Evolutionary conservation across 768 basidiomycete species (phyloP), one percentile per base, ranked within the genome.

Genomic region (Coprinopsis sp.): DNA sequence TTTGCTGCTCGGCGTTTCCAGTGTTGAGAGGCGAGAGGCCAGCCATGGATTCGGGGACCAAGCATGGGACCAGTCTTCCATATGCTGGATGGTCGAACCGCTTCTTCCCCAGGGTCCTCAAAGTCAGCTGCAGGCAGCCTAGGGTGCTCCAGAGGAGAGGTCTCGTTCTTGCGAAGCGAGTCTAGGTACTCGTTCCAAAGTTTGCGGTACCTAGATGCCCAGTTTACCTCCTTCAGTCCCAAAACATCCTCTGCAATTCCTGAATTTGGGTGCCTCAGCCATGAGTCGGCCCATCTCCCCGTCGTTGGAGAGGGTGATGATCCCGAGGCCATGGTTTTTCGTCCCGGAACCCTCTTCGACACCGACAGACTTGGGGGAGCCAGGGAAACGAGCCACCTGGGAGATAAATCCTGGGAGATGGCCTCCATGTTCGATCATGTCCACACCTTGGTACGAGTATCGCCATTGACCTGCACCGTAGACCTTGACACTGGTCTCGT

Each of bases 341-440:
- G n/a, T 31, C 10, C 30, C 30, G 10, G 30, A n/a, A 31, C 30
- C 30, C 10, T 31, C 30, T 10, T n/a, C 10, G 10, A 31, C 10
- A 31, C 19, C 68, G n/a, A n/a, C n/a, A n/a, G n/a, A n/a, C n/a
- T n/a, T n/a, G n/a, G n/a, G n/a, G n/a, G n/a, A 65, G 31, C 66
- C 51, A 1, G 71, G 67, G 43, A 69, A 67, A 1, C 66, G 58
- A 1, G 63, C 47, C 8, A 69, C 56, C 45, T 62, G 59, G 0
- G 56, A 58, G 34, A 52, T 58, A 44, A 50, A 72, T 2, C 71
- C 71, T 2, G 70, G 68, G 47, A 67, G 67, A 37, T 56, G 62
- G 2, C 73, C 71, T 2, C 69, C 69, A 51, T 75, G 72, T 45
- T 73, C 71, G 31, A 75, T 63, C 6, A 72, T 56, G 39, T 71